A percentile compares a stretch with the other conserved stretches of the same genome.
phyloP scores from a whole-genome alignment of 768 basidiomycete genomes.

The Tylopilus sp. region DNA sequence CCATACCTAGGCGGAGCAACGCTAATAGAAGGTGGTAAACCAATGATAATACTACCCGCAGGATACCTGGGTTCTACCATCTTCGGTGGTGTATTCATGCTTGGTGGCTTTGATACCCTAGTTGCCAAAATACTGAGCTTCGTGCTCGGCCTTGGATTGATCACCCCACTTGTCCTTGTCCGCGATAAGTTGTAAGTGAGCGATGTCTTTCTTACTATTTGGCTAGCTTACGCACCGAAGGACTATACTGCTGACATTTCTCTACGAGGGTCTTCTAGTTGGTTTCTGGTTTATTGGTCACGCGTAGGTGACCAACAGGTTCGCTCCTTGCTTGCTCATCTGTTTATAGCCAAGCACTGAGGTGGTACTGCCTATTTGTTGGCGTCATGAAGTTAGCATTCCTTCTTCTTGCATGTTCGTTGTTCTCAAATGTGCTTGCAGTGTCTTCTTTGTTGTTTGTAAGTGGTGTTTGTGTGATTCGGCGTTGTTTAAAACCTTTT shows the following conservation, averaged over 20 bases:
- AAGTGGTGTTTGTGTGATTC: slow-evolving; percentile 28
- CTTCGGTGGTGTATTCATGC: slow-evolving; percentile 77
- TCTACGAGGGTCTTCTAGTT: slow-evolving; percentile 83
- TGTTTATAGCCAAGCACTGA: slow-evolving; percentile 60
- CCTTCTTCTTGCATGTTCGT: slow-evolving; percentile 5
- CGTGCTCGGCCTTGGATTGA: slow-evolving; percentile 79
- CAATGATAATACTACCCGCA: slow-evolving; percentile 66
- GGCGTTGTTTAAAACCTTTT: not conserved
- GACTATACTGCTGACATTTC: slow-evolving; percentile 77
- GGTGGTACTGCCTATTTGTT: slow-evolving; percentile 81
- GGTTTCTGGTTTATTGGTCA: slow-evolving; percentile 97
- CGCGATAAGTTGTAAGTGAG: slow-evolving; percentile 80
- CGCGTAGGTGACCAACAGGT: slow-evolving; percentile 49
- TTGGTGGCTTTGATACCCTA: slow-evolving; percentile 84
- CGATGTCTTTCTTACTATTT: not conserved
- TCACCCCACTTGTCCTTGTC: slow-evolving; percentile 83
- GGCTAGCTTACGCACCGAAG: slow-evolving; percentile 39
- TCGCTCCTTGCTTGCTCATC: slow-evolving; percentile 4
- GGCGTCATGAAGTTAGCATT: slow-evolving; percentile 77
- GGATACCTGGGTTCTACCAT: slow-evolving; percentile 84
- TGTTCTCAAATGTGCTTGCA: slow-evolving; percentile 28
- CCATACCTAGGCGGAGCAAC: slow-evolving; percentile 65
- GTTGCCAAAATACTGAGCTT: slow-evolving; percentile 93
- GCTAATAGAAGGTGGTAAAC: slow-evolving; percentile 73
- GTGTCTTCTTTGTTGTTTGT: slow-evolving; percentile 88